phyloP scores from a whole-genome alignment of 2,329 filamentous ascomycete genomes.

The Coniochaeta hoffmannii region DNA sequence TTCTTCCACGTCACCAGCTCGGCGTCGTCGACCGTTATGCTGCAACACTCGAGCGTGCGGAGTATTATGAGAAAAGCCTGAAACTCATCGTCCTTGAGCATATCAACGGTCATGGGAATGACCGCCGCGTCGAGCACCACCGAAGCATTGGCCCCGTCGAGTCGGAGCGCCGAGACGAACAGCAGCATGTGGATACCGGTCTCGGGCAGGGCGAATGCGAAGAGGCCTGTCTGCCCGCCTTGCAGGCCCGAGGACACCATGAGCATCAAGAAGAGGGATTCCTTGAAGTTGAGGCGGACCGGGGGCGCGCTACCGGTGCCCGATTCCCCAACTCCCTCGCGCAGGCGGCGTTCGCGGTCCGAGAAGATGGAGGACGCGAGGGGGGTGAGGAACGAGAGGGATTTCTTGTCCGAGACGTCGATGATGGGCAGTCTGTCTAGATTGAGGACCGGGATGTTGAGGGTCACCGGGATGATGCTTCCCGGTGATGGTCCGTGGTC shows the following conservation, averaged over 20 bases:
- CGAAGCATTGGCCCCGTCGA: conserved; percentile 33
- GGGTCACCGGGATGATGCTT: conserved; percentile 20
- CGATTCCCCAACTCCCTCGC: conserved; percentile 16
- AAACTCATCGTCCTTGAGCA: conserved; percentile 25
- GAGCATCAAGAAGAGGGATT: conserved; percentile 39
- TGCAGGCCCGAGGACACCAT: conserved; percentile 37
- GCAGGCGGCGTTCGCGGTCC: conserved; percentile 28
- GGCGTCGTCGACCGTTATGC: conserved; percentile 36
- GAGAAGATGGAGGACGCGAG: conserved; percentile 34
- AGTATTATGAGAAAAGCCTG: conserved; percentile 25
- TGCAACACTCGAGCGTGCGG: neutral
- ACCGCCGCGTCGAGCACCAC: conserved; percentile 40
- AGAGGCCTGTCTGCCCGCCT: conserved; percentile 33
- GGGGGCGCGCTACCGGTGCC: neutral
- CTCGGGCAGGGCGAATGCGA: conserved; percentile 22
- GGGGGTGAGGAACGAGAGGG: conserved; percentile 29
- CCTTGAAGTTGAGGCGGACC: conserved; percentile 37
- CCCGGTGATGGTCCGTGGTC: conserved; percentile 8
- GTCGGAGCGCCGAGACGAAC: conserved; percentile 33
- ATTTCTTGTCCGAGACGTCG: conserved; percentile 24
- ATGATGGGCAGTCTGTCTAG: conserved; percentile 37
- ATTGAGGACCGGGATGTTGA: conserved; percentile 34
- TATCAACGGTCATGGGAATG: conserved; percentile 33
- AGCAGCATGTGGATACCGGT: conserved; percentile 22
- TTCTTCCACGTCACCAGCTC: conserved; percentile 50